Evolutionary conservation across 2,329 filamentous ascomycete species (phyloP).

Genomic region (Stylonectria norvegica): DNA sequence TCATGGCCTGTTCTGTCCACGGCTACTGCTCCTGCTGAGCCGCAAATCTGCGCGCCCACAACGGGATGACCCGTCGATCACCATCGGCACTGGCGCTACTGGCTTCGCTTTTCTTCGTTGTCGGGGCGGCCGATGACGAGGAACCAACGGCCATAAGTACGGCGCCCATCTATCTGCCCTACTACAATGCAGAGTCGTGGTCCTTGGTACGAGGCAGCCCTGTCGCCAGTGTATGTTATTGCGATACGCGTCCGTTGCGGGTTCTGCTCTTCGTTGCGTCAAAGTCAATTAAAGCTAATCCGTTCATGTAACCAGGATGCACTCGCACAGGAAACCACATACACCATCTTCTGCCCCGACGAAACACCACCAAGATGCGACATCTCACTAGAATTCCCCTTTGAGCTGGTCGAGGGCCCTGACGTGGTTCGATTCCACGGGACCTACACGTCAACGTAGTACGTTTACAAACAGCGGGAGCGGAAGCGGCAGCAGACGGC

Average conservation of each 20-base stretch:
- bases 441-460: conserved; percentile 43
- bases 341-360: conserved; percentile 48
- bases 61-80: not conserved
- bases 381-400: conserved; percentile 45
- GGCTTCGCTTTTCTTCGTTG: conserved; percentile 24
- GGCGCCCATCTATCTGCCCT: conserved; percentile 45
- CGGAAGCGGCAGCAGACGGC: not conserved
- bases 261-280: not conserved
- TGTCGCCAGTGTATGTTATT: conserved; percentile 38
- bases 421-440: conserved; percentile 43
- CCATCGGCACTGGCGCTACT: too few relatives aligned
- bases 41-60: too few relatives aligned
- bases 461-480: conserved; percentile 14
- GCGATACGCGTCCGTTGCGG: not conserved
- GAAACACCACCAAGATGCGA: conserved; percentile 40
- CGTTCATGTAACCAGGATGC: conserved; percentile 31
- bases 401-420: conserved; percentile 45
- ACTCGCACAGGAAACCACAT: conserved; percentile 38
- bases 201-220: conserved; percentile 44
- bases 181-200: conserved; percentile 42
- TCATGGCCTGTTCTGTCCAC: too few relatives aligned
- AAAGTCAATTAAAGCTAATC: conserved; percentile 2
- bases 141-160: conserved; percentile 33
- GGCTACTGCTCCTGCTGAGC: too few relatives aligned
- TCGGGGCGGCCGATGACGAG: conserved; percentile 17